A percentile compares a stretch with the other conserved stretches of the same genome.
Conservation (phyloP, 83 land plant species). For the Larix sibirica region DNA sequence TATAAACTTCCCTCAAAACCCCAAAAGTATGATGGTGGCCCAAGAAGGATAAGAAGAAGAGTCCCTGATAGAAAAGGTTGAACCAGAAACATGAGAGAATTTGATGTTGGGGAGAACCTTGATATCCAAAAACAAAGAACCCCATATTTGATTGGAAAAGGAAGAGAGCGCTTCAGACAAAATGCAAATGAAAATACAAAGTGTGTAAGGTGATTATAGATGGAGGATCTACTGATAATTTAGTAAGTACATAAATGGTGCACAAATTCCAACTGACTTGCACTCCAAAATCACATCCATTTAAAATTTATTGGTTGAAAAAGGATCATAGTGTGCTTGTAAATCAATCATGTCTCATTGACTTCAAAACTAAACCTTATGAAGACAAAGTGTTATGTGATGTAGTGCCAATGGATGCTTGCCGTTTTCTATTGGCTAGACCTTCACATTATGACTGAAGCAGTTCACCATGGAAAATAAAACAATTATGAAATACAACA, state of each 20-base stretch:
- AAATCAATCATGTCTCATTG: neutral
- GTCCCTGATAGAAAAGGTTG: neutral
- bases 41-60: neutral
- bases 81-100: neutral
- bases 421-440: neutral
- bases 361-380: neutral
- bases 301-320: too few relatives aligned
- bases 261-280: too few relatives aligned
- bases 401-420: neutral
- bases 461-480: neutral
- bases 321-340: neutral
- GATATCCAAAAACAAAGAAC: neutral
- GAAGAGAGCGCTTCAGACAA: neutral
- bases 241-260: too few relatives aligned
- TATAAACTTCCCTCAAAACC: neutral
- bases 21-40: neutral
- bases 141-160: neutral
- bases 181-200: neutral
- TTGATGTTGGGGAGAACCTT: neutral
- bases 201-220: neutral
- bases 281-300: too few relatives aligned
- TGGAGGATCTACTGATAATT: neutral
- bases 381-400: neutral
- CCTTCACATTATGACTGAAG: neutral
- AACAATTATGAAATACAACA: too few relatives aligned